Evolutionary conservation across 805 yeast genomes (phyloP), one percentile per base, ranked within the genome.

Genomic region (Candida fluviatilis): DNA sequence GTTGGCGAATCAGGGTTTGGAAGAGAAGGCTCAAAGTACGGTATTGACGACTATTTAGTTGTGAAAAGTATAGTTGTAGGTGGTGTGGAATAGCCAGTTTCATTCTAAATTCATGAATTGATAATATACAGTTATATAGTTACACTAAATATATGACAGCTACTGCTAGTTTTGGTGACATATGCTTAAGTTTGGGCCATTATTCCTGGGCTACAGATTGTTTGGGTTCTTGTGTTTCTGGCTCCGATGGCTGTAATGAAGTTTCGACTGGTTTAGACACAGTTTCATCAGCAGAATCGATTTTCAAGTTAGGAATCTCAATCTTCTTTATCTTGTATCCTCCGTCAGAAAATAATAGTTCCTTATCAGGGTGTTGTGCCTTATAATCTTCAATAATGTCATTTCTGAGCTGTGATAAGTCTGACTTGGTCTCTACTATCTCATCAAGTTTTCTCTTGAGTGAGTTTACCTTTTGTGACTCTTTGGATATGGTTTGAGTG

Each of bases 1-100:
- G 65, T 80, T 34, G 77, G 78, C 47, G 78, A 78, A 49, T 75
- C 82, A 18, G 87, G 87, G 0, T 79, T 78, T 53, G 87, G 87
- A 24, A 73, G 85, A 58, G 87, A 81, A 57, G 85, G 85, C 13
- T 75, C 82, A 1, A 57, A 72, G 38, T 70, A 70, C 49, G 87
- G 86, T 26, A 56, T 81, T 43, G 83, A 78, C 24, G 85, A 80
- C 54, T 78, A 77, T 52, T 64, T 73, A 27, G 71, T 71, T 13
- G 59, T 75, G 37, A 85, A 85, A 64, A 71, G 85, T 12, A 62
- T 84, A 28, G 84, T 81, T 31, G 55, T 80, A 35, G 80, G 76
- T 26, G 59, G 41, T 18, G 30, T 46, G 18, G 41, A 43, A 18
- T 44, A 36, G 13, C 5, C 13, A 26, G 7, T 13, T 13, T 23